phyloP scores from a whole-genome alignment of 2,329 filamentous ascomycete species.

The Lojkania enalia region DNA sequence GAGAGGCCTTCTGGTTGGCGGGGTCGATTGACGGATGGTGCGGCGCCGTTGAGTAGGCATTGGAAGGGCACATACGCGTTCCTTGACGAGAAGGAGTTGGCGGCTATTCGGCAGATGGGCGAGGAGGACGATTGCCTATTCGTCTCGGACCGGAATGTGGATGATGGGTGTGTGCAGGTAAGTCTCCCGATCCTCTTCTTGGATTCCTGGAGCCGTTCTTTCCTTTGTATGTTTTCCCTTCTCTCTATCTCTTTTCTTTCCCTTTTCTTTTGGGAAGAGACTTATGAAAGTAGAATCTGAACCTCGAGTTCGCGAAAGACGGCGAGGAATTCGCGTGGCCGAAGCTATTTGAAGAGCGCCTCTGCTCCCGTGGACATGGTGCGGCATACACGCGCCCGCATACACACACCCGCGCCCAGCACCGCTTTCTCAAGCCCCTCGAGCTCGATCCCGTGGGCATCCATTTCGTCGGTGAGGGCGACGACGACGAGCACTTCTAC shows the following conservation, averaged over 20 bases:
- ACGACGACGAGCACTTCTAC: constrained; percentile 42
- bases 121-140: constrained; percentile 1
- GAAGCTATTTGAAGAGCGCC: constrained; percentile 44
- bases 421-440: constrained; percentile 15
- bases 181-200: too few relatives aligned
- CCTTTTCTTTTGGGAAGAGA: too few relatives aligned
- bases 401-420: constrained; percentile 39
- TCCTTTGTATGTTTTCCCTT: too few relatives aligned
- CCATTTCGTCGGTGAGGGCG: constrained; percentile 45
- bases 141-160: constrained; percentile 32
- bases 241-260: too few relatives aligned
- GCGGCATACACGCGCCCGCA: too few relatives aligned
- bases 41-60: constrained; percentile 43
- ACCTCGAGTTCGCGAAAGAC: constrained; percentile 13
- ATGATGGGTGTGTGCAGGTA: constrained; percentile 35
- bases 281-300: not conserved
- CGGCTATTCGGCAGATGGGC: constrained; percentile 23
- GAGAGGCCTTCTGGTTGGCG: constrained; percentile 52
- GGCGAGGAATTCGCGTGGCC: constrained; percentile 40
- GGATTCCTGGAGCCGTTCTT: too few relatives aligned
- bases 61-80: constrained; percentile 58
- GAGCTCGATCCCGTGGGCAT: constrained; percentile 19
- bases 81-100: constrained; percentile 37
- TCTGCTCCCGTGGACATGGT: constrained; percentile 38
- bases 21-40: constrained; percentile 38